Base-by-base conservation (phyloP, 495 filamentous ascomycete species). In the Daldinia grandis region DNA sequence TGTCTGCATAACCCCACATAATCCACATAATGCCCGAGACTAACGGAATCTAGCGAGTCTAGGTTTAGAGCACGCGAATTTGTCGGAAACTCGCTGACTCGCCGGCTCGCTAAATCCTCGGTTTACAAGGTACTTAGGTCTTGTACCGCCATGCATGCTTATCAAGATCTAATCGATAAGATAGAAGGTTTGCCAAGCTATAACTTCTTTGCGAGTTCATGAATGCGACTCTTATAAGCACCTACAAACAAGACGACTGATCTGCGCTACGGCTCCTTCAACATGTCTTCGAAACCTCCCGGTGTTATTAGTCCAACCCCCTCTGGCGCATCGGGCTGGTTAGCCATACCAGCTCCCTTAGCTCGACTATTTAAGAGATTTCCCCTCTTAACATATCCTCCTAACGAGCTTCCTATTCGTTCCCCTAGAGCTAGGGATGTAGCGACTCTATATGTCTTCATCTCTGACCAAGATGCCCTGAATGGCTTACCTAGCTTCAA, bases 321-420 rank as follows among this genome's bases (percentile, higher is more conserved):
- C 14, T 33, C 58, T 28, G 55, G 50, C 40, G 33, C 66, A 2
- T 59, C 70, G 33, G 70, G 69, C 44, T 73, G 67, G 62, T 90
- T 94, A 77, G 80, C 86, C 4, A 86, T 97, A 57, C 95, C 95
- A 17, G 78, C 88, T 21, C 89, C 90, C 4, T 81, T 98, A 67
- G 95, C 92, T 77, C 85, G 80, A 25, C 83, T 99, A 40, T 99
- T 99, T 80, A 90, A 95, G 79, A 78, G 73, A 53, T 94, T 97
- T 68, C 95, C 95, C 1, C 84, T 98, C 40, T 66, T 85, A 33
- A 91, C 87, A 17, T 94, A 97, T 79, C 86, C 91, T n/a, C 72
- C 89, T 25, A 93, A 95, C 74, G 86, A 89, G 59, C 87, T 97
- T 17, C 95, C 95, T 40, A 81, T 87, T 37, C 85, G 92, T 57